These are phyloP conservation scores for Globisporangium carolinianum DNA, from an alignment of 352 stramenopile species.

Conservation along the genomic window DNA sequence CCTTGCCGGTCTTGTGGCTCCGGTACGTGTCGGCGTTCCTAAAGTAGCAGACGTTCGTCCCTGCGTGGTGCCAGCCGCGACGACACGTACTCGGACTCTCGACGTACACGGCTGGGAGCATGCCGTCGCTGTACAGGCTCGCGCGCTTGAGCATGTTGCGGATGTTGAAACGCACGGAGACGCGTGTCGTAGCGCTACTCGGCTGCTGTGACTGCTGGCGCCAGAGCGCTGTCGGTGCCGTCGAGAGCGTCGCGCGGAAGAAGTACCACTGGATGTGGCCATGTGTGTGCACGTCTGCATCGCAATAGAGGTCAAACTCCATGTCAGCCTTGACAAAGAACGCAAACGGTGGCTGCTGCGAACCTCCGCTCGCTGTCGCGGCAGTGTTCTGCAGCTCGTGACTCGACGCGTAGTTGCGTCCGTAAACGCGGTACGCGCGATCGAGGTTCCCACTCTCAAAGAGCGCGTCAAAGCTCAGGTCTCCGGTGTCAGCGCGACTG, in stretches of 20 bases:
- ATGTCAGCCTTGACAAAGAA: conserved; percentile 52
- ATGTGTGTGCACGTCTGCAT: conserved; percentile 61
- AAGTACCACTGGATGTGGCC: conserved; percentile 90
- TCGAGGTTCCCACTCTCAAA: conserved; percentile 82
- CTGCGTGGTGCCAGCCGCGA: conserved; percentile 65
- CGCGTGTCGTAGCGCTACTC: not conserved
- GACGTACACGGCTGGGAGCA: conserved; percentile 74
- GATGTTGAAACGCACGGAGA: conserved; percentile 77
- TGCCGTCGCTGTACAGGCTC: conserved; percentile 85
- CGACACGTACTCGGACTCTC: conserved; percentile 11
- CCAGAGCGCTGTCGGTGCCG: conserved; percentile 6
- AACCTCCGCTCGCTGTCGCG: not conserved
- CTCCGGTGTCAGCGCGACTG: conserved; percentile 11
- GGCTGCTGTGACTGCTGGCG: not conserved
- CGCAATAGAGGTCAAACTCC: conserved; percentile 74
- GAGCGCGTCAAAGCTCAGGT: conserved; percentile 48
- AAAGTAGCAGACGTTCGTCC: conserved; percentile 81
- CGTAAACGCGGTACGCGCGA: conserved; percentile 48
- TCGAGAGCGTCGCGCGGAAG: conserved; percentile 43
- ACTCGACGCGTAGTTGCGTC: conserved; percentile 43
- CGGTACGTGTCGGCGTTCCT: conserved; percentile 67
- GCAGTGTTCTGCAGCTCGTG: conserved; percentile 21
- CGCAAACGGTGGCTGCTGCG: conserved; percentile 27
- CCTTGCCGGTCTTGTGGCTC: conserved; percentile 36
- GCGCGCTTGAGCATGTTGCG: conserved; percentile 83